These are phyloP conservation scores for Xylariaceae sp. DNA, from an alignment of 2,329 filamentous ascomycete genomes.

Conservation along the genomic window DNA sequence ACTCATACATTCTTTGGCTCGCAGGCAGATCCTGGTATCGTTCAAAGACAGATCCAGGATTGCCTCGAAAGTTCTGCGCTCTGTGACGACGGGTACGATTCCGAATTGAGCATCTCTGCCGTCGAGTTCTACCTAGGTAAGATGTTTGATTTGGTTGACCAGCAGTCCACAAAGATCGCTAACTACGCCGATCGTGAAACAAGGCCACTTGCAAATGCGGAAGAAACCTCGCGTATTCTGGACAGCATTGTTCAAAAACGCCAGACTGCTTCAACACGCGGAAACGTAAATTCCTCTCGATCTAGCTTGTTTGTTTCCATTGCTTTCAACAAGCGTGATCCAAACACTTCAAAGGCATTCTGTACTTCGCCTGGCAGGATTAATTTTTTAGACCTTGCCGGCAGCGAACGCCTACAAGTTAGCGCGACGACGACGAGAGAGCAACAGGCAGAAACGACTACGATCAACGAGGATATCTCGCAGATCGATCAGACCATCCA, in stretches of 20 bases:
- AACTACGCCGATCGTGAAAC: conserved; percentile 90
- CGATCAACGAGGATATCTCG: too few species aligned
- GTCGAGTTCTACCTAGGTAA: conserved; percentile 99
- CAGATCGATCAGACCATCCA: too few species aligned
- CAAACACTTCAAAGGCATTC: conserved; percentile 59
- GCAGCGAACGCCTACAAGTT: conserved; percentile 72
- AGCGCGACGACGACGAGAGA: too few species aligned
- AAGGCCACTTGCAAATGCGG: conserved; percentile 59
- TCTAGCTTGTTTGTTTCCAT: conserved; percentile 87
- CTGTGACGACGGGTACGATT: conserved; percentile 72
- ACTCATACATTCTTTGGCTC: conserved; percentile 84
- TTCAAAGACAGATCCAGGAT: conserved; percentile 15
- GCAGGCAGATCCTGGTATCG: conserved; percentile 67
- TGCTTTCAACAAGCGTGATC: conserved; percentile 14
- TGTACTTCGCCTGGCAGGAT: conserved; percentile 84
- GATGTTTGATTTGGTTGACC: conserved; percentile 72
- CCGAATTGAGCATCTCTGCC: conserved; percentile 86
- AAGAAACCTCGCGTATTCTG: conserved; percentile 57
- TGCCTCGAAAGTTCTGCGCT: conserved; percentile 78
- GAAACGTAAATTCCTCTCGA: conserved; percentile 85
- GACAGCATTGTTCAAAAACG: conserved; percentile 74
- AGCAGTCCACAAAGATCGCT: conserved; percentile 56
- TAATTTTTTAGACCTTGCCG: conserved; percentile 93
- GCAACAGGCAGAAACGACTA: not conserved
- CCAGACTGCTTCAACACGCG: conserved; percentile 85